phyloP scores from a whole-genome alignment of 805 yeast genomes.

The Saturnispora dispora region DNA sequence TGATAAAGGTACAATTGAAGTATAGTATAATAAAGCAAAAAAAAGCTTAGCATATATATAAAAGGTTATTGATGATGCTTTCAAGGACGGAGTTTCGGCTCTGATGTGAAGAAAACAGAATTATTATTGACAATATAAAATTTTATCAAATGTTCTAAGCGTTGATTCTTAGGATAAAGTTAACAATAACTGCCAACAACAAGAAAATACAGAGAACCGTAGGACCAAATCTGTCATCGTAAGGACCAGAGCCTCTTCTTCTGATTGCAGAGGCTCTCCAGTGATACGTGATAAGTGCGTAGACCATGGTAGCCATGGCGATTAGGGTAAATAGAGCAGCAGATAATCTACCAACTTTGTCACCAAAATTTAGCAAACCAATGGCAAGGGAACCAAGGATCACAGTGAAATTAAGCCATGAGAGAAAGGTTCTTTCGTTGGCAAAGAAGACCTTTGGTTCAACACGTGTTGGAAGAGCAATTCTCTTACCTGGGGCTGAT shows the following conservation, averaged over 20 bases:
- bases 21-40: too few species aligned
- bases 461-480: conserved; percentile 94
- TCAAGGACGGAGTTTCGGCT: too few species aligned
- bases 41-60: too few species aligned
- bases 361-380: conserved; percentile 94
- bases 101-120: not conserved
- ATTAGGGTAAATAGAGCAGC: conserved; percentile 92
- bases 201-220: conserved; percentile 93
- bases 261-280: conserved; percentile 99
- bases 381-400: conserved; percentile 94
- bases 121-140: not conserved
- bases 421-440: conserved; percentile 94
- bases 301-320: conserved; percentile 96
- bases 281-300: conserved; percentile 91
- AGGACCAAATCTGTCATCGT: conserved; percentile 97
- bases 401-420: conserved; percentile 99
- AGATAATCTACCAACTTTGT: conserved; percentile 79
- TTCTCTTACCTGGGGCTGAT: conserved; percentile 58
- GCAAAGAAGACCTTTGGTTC: conserved; percentile 99
- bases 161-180: conserved; percentile 75
- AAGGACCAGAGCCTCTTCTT: conserved; percentile 97
- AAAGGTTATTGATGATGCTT: too few species aligned
- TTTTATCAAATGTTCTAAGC: conserved; percentile 27
- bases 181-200: conserved; percentile 85
- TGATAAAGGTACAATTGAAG: too few species aligned